Evolutionary conservation across 345 rosid genomes (phyloP), one percentile per base, ranked within the genome.

Genomic region (Melaleuca quinquenervia): DNA sequence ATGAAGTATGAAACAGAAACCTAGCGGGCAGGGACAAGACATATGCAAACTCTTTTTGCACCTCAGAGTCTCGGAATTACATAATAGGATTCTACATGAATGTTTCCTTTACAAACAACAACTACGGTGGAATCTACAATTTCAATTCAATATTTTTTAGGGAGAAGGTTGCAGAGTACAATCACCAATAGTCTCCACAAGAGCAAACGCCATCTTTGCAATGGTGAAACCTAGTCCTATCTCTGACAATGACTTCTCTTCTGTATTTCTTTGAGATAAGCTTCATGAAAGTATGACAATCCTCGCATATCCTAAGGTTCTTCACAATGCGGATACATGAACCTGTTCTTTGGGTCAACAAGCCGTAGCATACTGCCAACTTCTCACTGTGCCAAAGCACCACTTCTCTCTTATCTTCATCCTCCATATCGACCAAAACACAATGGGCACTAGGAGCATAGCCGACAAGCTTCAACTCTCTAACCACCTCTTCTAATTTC

Each of bases 381-480:
- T 90, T 92, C 90, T 90, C 92, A 52, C 93, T 88, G 78, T 92
- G 92, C 91, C 87, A 88, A 82, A 89, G 50, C 27, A 92, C 90
- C 3, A 89, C 87, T 48, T 83, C 84, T 83, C 89, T 90, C 84
- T 90, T 89, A 86, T 92, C 91, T 85, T 90, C 92, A 27, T 89
- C 91, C 14, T 90, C 91, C 52, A 92, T 27, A 21, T 92, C 92
- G 54, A 90, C 91, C 82, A 87, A 84, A 36, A 92, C 91, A 45
- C 84, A 82, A 10, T 52, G 32, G 26, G 87, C 86, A 70, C 87
- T 84, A 13, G 91, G 88, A 80, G 88, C 88, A 84, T 89, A 83
- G 36, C 92, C 91, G 0, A 80, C 90, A 84, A 53, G 85, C 87
- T 87, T 92, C 83, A 92, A 84, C 22, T 78, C 88, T 74, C 32